phyloP scores from a whole-genome alignment of 1,284 basidiomycete species.

The Leccinum pachyderme region DNA sequence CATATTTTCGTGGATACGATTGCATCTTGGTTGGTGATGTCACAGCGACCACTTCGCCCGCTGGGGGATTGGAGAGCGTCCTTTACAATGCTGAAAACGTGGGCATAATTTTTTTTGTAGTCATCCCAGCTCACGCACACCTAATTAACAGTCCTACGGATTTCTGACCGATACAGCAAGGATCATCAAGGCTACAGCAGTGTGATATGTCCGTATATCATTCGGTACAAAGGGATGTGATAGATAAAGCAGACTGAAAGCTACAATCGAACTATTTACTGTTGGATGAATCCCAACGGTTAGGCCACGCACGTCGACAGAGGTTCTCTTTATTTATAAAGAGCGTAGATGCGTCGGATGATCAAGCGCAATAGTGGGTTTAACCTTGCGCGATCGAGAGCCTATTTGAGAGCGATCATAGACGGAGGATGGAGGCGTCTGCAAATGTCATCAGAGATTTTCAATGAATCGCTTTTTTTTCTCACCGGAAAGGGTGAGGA shows the following conservation, averaged over 20 bases:
- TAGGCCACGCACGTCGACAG: constrained; percentile 2
- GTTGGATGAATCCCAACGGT: background rate
- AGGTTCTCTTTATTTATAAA: background rate
- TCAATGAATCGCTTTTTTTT: background rate
- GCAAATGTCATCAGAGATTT: constrained; percentile 24
- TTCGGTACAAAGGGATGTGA: background rate
- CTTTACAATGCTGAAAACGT: constrained; percentile 57
- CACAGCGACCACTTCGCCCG: constrained; percentile 60
- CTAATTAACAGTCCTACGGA: constrained; percentile 48
- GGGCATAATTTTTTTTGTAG: constrained; percentile 23
- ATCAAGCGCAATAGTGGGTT: background rate
- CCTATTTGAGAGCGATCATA: background rate
- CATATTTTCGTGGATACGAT: constrained; percentile 64
- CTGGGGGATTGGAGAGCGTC: constrained; percentile 58
- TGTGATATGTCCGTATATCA: background rate
- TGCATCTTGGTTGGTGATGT: constrained; percentile 56
- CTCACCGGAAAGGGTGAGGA: background rate
- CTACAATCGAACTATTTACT: background rate
- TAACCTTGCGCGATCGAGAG: background rate
- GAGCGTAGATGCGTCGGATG: background rate
- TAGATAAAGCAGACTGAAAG: background rate
- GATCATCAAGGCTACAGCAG: constrained; percentile 28
- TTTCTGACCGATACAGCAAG: constrained; percentile 55
- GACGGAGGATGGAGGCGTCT: constrained; percentile 24
- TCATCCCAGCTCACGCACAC: constrained; percentile 7